Percentiles rank a stretch among this genome's conserved stretches.
phyloP scores from a whole-genome alignment of 176 grass and related monocot species.

The Avena eriantha region DNA sequence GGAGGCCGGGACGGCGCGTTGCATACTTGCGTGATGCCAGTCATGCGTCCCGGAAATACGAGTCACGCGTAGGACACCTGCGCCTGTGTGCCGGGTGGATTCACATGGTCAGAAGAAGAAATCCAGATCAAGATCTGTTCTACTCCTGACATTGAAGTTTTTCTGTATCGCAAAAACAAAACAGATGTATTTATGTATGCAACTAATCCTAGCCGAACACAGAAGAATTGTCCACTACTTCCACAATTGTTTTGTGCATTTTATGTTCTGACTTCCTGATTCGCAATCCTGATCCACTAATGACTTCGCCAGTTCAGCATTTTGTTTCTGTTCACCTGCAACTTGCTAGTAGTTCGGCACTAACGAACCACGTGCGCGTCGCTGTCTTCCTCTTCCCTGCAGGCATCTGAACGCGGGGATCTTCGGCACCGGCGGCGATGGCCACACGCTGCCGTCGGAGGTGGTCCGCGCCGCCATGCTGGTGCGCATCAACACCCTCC shows the following conservation, averaged over 20 bases:
- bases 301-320: not conserved
- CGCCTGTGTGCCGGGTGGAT: not conserved
- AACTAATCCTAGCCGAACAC: too few species aligned
- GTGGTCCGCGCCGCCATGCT: conserved; percentile 73
- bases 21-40: not conserved
- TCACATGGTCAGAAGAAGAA: not conserved
- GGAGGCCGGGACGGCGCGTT: not conserved
- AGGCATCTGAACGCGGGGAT: conserved; percentile 77
- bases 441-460: conserved; percentile 65
- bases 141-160: not conserved
- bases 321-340: not conserved
- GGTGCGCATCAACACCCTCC: conserved; percentile 86
- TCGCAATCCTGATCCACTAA: too few species aligned
- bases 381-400: not conserved
- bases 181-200: not conserved
- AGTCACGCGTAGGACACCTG: conserved; percentile 21
- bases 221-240: too few species aligned
- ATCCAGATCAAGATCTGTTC: not conserved
- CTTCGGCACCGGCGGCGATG: conserved; percentile 65
- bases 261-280: too few species aligned
- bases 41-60: not conserved
- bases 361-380: conserved; percentile 30
- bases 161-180: not conserved
- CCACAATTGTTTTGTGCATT: too few species aligned
- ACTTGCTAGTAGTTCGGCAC: conserved; percentile 17